Evolutionary conservation across 768 basidiomycete species (phyloP), one percentile per base, ranked within the genome.

Genomic region (Lactifluus volemus): DNA sequence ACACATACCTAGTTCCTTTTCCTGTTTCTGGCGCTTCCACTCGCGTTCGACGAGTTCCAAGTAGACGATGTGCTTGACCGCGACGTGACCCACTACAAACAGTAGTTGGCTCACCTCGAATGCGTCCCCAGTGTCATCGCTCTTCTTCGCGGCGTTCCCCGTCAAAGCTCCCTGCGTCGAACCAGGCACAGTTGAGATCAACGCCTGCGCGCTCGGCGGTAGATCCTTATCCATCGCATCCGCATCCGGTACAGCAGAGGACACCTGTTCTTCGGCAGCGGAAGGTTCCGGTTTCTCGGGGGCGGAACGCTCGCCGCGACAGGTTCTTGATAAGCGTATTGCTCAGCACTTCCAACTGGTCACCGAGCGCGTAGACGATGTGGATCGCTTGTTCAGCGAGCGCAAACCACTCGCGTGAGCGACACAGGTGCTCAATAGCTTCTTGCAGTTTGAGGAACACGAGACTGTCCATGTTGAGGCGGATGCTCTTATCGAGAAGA

Each of bases 341-440:
- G 72, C 92, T 95, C 38, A 98, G 76, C 2, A 79, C 70, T 69
- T 97, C 96, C 0, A 96, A 97, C 63, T 93, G 92, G 68, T 98
- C 92, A 19, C 91, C 95, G 2, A 99, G 82, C 0, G 89, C 85
- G 67, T 98, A 99, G 53, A 97, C 87, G 1, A 96, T 93, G 71
- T 99, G 98, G 73, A 99, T 86, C 9, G 86, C 91, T 72, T 99
- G 96, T 71, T 99, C 97, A 0, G 96, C 92, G 74, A 98, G 84
- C 10, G 88, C 88, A 67, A 99, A 98, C 96, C 96, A 99, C 60
- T 98, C 94, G 66, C 86, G 89, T 19, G 88, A 87, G 49, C 85
- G 81, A 59, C 85, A 89, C 0, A 92, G 88, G 55, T 84, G 78
- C 66, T 92, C 84, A 39, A 98, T 81, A n/a, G 85, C 79, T 2